A percentile compares a stretch with the other conserved stretches of the same genome.
Evolutionary conservation across 2,329 filamentous ascomycete genomes (phyloP).

Genomic region (Cryphonectria nitschkei): DNA sequence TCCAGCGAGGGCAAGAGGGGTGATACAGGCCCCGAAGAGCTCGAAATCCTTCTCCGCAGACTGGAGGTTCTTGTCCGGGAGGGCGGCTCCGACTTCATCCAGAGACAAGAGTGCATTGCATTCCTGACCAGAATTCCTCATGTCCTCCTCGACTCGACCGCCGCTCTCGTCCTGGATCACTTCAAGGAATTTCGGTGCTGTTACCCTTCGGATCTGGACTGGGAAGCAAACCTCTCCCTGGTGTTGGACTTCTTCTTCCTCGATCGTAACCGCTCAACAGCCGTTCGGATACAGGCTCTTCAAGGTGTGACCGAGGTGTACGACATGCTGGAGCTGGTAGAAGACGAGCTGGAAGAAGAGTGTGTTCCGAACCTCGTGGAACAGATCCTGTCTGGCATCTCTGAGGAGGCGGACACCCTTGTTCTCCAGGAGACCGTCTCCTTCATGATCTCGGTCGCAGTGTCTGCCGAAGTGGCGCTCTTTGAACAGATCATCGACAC

Average conservation of each 20-base stretch:
- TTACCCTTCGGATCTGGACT: constrained; percentile 70
- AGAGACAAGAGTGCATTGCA: constrained; percentile 67
- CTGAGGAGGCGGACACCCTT: constrained; percentile 64
- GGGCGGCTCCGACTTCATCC: constrained; percentile 59
- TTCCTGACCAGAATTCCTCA: constrained; percentile 67
- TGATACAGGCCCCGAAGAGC: constrained; percentile 46
- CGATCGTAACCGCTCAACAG: constrained; percentile 61
- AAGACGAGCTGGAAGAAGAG: constrained; percentile 61
- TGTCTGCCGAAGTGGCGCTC: constrained; percentile 59
- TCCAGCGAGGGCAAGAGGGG: constrained; percentile 38
- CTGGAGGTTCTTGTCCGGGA: constrained; percentile 54
- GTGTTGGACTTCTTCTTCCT: constrained; percentile 67
- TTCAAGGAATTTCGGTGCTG: constrained; percentile 72
- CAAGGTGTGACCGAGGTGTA: constrained; percentile 63
- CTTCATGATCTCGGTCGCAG: constrained; percentile 67
- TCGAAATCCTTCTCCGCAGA: constrained; percentile 49
- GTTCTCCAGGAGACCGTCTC: constrained; percentile 68
- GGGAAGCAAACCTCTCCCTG: constrained; percentile 65
- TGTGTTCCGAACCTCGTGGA: constrained; percentile 62
- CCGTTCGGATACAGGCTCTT: constrained; percentile 66
- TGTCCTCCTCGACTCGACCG: constrained; percentile 67
- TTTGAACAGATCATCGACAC: constrained; percentile 63
- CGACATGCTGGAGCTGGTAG: constrained; percentile 60
- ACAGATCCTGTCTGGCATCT: constrained; percentile 63
- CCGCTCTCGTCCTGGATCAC: constrained; percentile 66